Percentiles rank a stretch among this genome's conserved stretches.
These are phyloP conservation scores for Xylaria acuta DNA, from an alignment of 495 filamentous ascomycete species.

Conservation along the genomic window DNA sequence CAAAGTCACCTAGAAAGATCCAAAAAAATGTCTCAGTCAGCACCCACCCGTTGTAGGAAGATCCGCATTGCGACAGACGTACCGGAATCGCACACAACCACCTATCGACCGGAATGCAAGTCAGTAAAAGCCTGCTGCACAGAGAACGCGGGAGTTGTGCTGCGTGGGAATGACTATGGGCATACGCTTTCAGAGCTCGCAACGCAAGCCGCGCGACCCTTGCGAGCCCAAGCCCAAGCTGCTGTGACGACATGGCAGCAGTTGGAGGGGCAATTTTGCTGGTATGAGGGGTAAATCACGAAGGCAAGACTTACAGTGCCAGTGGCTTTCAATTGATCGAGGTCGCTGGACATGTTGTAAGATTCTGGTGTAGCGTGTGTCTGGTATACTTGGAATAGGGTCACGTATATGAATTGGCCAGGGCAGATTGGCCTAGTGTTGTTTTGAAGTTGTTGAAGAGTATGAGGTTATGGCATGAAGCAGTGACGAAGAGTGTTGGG, in stretches of 20 bases:
- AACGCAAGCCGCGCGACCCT: constrained; percentile 1
- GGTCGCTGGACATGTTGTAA: constrained; percentile 76
- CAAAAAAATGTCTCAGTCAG: constrained; percentile 34
- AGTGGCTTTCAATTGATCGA: constrained; percentile 94
- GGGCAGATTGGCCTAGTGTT: neutral
- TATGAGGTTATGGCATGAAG: constrained; percentile 29
- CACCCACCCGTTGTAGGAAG: constrained; percentile 5
- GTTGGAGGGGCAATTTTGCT: constrained; percentile 38
- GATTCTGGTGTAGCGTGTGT: constrained; percentile 25
- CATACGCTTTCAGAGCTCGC: constrained; percentile 3
- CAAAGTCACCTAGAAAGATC: constrained; percentile 70
- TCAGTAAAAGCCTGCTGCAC: constrained; percentile 35
- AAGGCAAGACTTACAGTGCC: constrained; percentile 78
- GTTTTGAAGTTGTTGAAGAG: neutral
- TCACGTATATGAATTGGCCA: constrained; percentile 4
- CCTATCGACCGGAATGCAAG: constrained; percentile 52
- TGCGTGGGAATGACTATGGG: no score
- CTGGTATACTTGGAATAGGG: constrained; percentile 4
- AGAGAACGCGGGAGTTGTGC: constrained; percentile 17
- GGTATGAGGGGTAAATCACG: constrained; percentile 47
- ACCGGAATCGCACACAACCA: constrained; percentile 96
- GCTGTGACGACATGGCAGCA: constrained; percentile 29
- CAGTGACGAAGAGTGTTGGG: constrained; percentile 25
- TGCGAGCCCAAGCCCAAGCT: constrained; percentile 6
- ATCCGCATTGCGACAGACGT: constrained; percentile 47